Conservation (phyloP, 352 stramenopile species). For the Phytophthora sojae region DNA sequence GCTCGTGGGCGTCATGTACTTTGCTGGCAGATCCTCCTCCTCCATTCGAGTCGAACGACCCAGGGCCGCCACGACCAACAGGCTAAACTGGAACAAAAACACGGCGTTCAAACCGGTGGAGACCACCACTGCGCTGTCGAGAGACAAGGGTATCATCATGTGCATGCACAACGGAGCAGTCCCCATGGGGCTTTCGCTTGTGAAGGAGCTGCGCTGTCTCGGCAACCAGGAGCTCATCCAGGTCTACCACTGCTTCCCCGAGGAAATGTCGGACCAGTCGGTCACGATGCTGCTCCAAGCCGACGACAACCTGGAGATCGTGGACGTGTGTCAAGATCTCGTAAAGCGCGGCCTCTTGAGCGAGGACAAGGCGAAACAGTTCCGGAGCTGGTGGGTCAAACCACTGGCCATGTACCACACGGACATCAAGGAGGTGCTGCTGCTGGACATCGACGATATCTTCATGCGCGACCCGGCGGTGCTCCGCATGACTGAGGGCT, state of each 20-base stretch:
- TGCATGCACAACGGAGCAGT: constrained; percentile 11
- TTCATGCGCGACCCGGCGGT: constrained; percentile 44
- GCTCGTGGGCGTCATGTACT: constrained; percentile 3
- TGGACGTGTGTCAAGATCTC: constrained; percentile 38
- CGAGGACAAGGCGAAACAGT: constrained; percentile 15
- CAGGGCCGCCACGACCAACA: background rate
- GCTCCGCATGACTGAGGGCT: constrained; percentile 40
- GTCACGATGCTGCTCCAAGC: constrained; percentile 14
- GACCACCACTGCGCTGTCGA: background rate
- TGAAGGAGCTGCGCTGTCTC: background rate
- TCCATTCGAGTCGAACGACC: background rate
- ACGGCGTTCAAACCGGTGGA: background rate
- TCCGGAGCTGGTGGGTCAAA: constrained; percentile 39
- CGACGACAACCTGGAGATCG: constrained; percentile 33
- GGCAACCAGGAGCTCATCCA: constrained; percentile 16
- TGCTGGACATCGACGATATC: constrained; percentile 13
- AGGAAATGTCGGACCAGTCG: constrained; percentile 29
- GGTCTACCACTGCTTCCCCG: constrained; percentile 12
- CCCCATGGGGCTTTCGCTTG: constrained; percentile 8
- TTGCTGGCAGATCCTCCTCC: background rate
- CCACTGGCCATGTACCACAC: constrained; percentile 8
- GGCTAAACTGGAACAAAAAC: background rate
- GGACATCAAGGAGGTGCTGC: constrained; percentile 7
- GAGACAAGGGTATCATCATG: constrained; percentile 19
- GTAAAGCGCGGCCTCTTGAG: constrained; percentile 6